Evolutionary conservation across 1,284 basidiomycete species (phyloP).

Genomic region (Heterobasidion parviporum): DNA sequence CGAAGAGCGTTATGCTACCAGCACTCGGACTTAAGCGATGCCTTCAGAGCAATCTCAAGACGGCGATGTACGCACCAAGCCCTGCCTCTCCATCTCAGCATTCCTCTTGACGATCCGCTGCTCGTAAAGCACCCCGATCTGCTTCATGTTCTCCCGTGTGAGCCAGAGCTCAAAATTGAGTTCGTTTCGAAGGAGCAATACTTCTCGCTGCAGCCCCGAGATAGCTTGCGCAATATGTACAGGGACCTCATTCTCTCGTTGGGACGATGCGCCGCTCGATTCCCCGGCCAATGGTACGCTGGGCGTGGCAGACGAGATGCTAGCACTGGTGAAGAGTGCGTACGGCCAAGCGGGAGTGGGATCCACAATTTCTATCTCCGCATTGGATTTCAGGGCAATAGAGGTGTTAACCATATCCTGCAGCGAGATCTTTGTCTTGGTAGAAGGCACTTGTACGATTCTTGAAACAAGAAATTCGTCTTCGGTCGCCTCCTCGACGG

Average conservation of each 20-base stretch:
- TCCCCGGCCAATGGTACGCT: conserved; percentile 13
- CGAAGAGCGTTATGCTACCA: conserved; percentile 67
- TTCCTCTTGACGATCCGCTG: conserved; percentile 64
- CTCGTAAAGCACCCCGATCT: conserved; percentile 70
- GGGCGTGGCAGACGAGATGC: conserved; percentile 15
- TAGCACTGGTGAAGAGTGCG: conserved; percentile 24
- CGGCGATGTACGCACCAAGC: conserved; percentile 44
- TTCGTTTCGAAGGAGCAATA: conserved; percentile 66
- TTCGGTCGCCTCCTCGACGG: not conserved
- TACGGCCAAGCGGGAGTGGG: conserved; percentile 41
- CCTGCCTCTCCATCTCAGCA: conserved; percentile 73
- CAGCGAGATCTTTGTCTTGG: conserved; percentile 45
- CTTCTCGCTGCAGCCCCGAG: conserved; percentile 62
- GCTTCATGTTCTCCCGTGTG: conserved; percentile 67
- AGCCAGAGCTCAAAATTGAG: conserved; percentile 79
- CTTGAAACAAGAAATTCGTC: not conserved
- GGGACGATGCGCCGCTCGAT: conserved; percentile 8
- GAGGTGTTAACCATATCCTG: conserved; percentile 65
- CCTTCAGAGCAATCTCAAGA: not conserved
- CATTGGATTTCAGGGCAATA: conserved; percentile 57
- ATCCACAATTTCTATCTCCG: conserved; percentile 49
- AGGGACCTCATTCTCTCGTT: conserved; percentile 22
- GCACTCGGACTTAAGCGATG: conserved; percentile 1
- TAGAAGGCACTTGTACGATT: conserved; percentile 12
- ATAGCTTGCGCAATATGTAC: conserved; percentile 51